Evolutionary conservation across 2,329 filamentous ascomycete genomes (phyloP).

Genomic region (Colletotrichum sp.): DNA sequence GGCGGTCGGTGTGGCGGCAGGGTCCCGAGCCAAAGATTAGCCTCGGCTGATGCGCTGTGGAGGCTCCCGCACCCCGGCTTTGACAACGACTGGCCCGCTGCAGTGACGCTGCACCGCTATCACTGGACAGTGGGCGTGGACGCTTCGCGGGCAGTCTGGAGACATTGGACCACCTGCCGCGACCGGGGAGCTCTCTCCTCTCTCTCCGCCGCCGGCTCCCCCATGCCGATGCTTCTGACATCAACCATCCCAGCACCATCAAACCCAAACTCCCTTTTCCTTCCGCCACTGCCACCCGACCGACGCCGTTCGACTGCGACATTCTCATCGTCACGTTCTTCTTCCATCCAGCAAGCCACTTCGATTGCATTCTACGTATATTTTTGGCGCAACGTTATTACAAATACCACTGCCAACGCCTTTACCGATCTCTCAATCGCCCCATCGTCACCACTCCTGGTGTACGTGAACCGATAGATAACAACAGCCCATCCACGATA

Average conservation of each 20-base stretch:
- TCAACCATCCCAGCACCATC: neutral
- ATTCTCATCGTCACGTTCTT: neutral
- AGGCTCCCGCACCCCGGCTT: conserved; percentile 5
- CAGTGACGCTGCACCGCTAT: neutral
- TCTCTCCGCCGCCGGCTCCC: neutral
- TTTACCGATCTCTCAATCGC: neutral
- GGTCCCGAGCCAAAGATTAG: neutral
- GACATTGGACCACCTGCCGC: neutral
- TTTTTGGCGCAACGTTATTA: neutral
- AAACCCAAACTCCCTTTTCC: neutral
- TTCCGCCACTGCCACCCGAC: neutral
- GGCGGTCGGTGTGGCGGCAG: neutral
- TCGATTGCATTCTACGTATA: neutral
- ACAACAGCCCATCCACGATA: neutral
- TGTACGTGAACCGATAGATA: neutral
- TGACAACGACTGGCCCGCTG: neutral
- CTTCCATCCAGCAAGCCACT: neutral
- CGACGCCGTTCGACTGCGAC: neutral
- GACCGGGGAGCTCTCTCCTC: neutral
- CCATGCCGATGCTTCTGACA: conserved; percentile 3
- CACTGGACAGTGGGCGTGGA: neutral
- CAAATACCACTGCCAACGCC: neutral
- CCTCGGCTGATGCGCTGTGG: conserved; percentile 18
- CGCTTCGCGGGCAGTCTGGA: neutral
- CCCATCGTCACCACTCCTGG: conserved; percentile 2